These are phyloP conservation scores for Colletotrichum cereale DNA, from an alignment of 2,329 filamentous ascomycete species.

Conservation along the genomic window DNA sequence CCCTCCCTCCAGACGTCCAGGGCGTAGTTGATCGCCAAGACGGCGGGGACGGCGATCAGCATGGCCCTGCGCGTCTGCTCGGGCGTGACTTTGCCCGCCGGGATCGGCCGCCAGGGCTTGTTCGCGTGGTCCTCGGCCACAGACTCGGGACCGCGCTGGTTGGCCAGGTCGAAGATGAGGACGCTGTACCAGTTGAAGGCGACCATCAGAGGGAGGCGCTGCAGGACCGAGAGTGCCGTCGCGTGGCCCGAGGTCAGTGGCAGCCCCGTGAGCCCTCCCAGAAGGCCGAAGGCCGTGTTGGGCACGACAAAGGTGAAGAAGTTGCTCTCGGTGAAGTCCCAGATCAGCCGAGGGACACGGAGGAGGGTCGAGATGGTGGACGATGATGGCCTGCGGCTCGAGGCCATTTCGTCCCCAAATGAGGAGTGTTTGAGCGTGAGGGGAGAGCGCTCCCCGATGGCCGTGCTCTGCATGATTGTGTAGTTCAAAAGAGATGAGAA, in stretches of 20 bases:
- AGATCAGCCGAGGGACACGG: constrained; percentile 25
- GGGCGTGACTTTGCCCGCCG: constrained; percentile 43
- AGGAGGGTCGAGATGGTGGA: constrained; percentile 1
- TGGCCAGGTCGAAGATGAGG: constrained; percentile 47
- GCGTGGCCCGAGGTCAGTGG: constrained; percentile 26
- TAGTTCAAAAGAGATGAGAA: constrained; percentile 3
- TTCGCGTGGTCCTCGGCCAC: constrained; percentile 48
- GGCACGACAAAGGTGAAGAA: constrained; percentile 34
- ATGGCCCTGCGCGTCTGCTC: constrained; percentile 46
- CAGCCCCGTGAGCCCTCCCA: constrained; percentile 27
- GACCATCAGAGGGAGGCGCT: constrained; percentile 33
- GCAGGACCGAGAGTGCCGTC: constrained; percentile 19
- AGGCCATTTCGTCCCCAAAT: constrained; percentile 16
- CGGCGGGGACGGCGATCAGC: constrained; percentile 43
- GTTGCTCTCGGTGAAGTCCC: constrained; percentile 41
- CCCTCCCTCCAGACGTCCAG: constrained; percentile 43
- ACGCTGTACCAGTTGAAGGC: constrained; percentile 48
- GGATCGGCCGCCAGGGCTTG: constrained; percentile 50
- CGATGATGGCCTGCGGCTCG: constrained; percentile 7
- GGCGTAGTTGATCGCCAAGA: constrained; percentile 40
- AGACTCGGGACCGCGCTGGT: constrained; percentile 45
- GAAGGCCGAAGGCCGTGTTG: constrained; percentile 38
- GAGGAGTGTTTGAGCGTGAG: constrained; percentile 26
- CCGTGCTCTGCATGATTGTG: constrained; percentile 4
- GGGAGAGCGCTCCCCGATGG: constrained; percentile 5